Base-by-base conservation (phyloP, 176 grass and related monocot genomes). In the Avena eriantha region DNA sequence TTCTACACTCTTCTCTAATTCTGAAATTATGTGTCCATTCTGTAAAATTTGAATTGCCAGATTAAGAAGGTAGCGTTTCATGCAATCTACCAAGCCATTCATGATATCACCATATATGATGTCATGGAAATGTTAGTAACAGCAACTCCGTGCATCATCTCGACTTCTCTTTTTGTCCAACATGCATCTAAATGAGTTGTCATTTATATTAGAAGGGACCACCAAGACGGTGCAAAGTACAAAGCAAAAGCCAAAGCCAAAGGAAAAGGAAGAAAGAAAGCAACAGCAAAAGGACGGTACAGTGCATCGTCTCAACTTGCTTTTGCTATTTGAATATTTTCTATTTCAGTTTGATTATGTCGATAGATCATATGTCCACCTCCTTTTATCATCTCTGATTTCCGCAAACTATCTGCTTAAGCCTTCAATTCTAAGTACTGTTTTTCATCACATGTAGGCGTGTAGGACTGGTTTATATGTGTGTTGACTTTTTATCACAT, bases 11-110 rank as follows among this genome's bases (percentile, higher is more conserved):
- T 53, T 74, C 0, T 73, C 8, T 65, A 43, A 4, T 82, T 84
- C 11, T 84, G n/a, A 73, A 53, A 80, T 79, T 41, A 0, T 71
- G 10, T 23, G 12, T 19, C 17, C 19, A 55, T 55, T 19, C 7
- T 17, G 36, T 39, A 6, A 43, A 68, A 79, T 16, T 8, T 79
- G 3, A 47, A 80, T 34, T 13, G 9, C 7, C 93, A 95, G 93
- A 86, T 95, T 61, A 95, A 92, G 86, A 95, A 95, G 86, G 89
- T 95, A 59, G 88, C 88, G 85, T 43, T 90, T 45, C 22, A 90
- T 72, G 90, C 93, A 3, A 21, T 95, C 12, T 65, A 79, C 1
- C 35, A 85, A 74, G 88, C 84, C 18, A 33, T 95, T 22, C 3
- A 57, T 35, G 71, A 92, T 49, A 24, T 95, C 48, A 48, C 39